Evolutionary conservation across 192 early-diverging fungal species (phyloP).

Genomic region (Polychytrium aggregatum): DNA sequence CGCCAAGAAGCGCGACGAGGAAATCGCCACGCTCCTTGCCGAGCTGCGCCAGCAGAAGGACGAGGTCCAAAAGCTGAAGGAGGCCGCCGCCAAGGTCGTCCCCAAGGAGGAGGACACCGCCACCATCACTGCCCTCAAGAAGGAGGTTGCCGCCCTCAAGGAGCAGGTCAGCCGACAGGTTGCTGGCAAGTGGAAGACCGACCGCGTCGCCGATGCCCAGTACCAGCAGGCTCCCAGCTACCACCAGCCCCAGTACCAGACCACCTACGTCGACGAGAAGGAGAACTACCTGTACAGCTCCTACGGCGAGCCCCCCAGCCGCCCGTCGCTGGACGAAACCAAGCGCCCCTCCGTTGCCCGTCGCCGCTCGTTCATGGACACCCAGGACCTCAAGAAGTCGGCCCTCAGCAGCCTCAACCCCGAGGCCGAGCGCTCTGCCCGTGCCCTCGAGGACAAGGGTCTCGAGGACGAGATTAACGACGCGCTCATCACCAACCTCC

Average conservation of each 20-base stretch:
- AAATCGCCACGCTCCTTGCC: conserved; percentile 45
- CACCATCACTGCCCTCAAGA: conserved; percentile 48
- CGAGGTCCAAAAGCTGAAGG: conserved; percentile 52
- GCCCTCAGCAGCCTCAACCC: too few relatives aligned
- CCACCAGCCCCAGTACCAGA: too few relatives aligned
- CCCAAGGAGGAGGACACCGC: conserved; percentile 48
- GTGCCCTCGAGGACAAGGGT: conserved; percentile 37
- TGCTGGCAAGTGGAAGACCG: conserved; percentile 47
- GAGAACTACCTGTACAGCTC: too few relatives aligned
- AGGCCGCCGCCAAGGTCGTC: conserved; percentile 29
- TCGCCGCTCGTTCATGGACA: not conserved
- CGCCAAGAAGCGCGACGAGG: conserved; percentile 47
- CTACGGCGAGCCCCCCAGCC: conserved; percentile 3
- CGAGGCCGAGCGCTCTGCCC: conserved; percentile 23
- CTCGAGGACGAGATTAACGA: conserved; percentile 73
- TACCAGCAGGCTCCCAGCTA: not conserved
- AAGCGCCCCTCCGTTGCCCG: too few relatives aligned
- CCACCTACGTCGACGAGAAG: too few relatives aligned
- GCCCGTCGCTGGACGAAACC: conserved; percentile 3
- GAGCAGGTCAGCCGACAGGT: conserved; percentile 62
- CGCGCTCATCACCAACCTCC: conserved; percentile 76
- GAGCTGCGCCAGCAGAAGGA: conserved; percentile 47
- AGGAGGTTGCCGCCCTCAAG: conserved; percentile 57
- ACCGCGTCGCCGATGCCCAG: conserved; percentile 27
- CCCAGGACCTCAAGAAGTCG: conserved; percentile 3